These are phyloP conservation scores for Microsporum ferrugineum DNA, from an alignment of 2,329 filamentous ascomycete species.

Conservation along the genomic window DNA sequence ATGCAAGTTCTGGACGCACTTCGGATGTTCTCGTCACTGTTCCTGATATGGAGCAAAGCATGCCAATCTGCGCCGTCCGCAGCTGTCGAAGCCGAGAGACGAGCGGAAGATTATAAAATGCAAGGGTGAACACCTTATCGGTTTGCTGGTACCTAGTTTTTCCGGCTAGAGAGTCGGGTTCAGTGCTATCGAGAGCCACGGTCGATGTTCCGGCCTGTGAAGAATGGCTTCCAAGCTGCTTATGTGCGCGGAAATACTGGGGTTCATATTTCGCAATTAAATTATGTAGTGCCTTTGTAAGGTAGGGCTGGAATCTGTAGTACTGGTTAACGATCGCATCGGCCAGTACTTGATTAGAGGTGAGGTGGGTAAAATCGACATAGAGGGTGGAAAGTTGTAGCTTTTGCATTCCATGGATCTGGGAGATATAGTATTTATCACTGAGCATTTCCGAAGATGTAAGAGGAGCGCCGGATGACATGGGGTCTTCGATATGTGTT, in stretches of 20 bases:
- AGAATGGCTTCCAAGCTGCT: conserved; percentile 62
- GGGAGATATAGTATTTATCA: conserved; percentile 56
- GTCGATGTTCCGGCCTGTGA: conserved; percentile 57
- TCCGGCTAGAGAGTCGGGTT: conserved; percentile 45
- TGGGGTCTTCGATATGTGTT: conserved; percentile 46
- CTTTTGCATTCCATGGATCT: conserved; percentile 51
- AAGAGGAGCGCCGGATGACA: conserved; percentile 43
- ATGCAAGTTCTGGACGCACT: conserved; percentile 82
- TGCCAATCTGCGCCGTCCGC: conserved; percentile 80
- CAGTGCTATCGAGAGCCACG: conserved; percentile 47
- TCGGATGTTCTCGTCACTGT: conserved; percentile 96
- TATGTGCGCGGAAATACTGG: conserved; percentile 83
- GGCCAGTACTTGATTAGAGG: conserved; percentile 65
- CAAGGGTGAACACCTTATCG: conserved; percentile 86
- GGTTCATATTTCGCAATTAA: conserved; percentile 92
- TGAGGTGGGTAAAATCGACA: conserved; percentile 64
- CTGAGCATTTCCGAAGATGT: conserved; percentile 42
- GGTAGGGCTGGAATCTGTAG: conserved; percentile 87
- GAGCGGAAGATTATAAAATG: conserved; percentile 84
- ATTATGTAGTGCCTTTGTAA: conserved; percentile 79
- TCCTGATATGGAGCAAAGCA: conserved; percentile 87
- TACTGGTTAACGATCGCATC: conserved; percentile 81
- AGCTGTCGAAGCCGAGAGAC: conserved; percentile 77
- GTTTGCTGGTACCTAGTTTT: conserved; percentile 88
- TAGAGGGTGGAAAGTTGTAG: conserved; percentile 55